Percentiles rank a stretch among this genome's conserved stretches.
Evolutionary conservation across 176 grass and related monocot genomes (phyloP).

Genomic region (Cocos nucifera): DNA sequence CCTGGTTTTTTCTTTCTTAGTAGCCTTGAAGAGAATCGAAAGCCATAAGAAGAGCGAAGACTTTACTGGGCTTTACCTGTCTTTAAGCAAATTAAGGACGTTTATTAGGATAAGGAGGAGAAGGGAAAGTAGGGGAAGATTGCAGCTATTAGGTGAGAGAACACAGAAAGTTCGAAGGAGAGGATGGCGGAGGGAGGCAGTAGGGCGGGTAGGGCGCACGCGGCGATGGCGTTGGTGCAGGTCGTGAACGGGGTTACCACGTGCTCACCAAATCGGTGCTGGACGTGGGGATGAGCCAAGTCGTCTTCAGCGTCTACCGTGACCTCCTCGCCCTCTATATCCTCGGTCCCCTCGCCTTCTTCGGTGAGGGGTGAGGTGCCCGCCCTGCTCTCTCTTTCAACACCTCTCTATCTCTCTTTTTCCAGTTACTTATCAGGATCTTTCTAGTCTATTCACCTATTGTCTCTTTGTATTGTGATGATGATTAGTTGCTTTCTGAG

Average conservation of each 20-base stretch:
- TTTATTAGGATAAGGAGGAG: too few relatives aligned
- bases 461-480: too few relatives aligned
- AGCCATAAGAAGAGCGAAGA: too few relatives aligned
- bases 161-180: background rate
- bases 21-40: too few relatives aligned
- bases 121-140: too few relatives aligned
- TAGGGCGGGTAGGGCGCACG: slow-evolving; percentile 72
- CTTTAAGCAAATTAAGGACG: too few relatives aligned
- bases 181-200: slow-evolving; percentile 19
- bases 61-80: too few relatives aligned
- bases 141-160: too few relatives aligned
- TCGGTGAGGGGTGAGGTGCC: slow-evolving; percentile 38
- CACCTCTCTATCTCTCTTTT: too few relatives aligned
- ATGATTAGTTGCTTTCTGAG: too few relatives aligned
- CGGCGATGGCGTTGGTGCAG: slow-evolving; percentile 74
- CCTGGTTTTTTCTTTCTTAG: too few relatives aligned
- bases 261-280: slow-evolving; percentile 98
- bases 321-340: slow-evolving; percentile 72
- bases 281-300: slow-evolving; percentile 95
- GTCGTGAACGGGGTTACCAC: slow-evolving; percentile 83
- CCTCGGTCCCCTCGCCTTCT: slow-evolving; percentile 62
- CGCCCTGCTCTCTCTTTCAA: background rate
- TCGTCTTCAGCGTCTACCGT: slow-evolving; percentile 96
- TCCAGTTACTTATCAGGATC: background rate
- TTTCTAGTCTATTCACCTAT: too few relatives aligned